Base-by-base conservation (phyloP, 164 flowering plant genomes). In the Dillenia suffruticosa region DNA sequence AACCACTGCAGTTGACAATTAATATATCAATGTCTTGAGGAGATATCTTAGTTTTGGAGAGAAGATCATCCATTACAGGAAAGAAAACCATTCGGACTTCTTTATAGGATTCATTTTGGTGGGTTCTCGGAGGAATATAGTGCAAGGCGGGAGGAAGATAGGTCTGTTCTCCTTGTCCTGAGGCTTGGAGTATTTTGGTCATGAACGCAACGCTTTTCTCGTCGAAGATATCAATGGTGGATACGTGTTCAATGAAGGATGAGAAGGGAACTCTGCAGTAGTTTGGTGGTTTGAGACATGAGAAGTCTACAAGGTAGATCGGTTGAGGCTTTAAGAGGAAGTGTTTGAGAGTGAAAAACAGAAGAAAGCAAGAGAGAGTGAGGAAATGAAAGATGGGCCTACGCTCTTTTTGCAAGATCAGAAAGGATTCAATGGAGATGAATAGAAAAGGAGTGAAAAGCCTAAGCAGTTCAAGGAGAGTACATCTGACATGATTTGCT, bases 121-220 rank as follows among this genome's bases (percentile, higher is more conserved):
- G 15, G 67, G 89, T 65, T 61, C 53, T 77, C 12, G 92, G 92
- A 12, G 96, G 90, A 57, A 87, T 76, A 67, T 62, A 77, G 63
- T 74, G 84, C n/a, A 87, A 52, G 15, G 82, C 55, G 12, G 89
- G 91, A 26, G 93, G 96, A 26, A 85, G 82, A 52, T 76, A 82
- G 3, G 89, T 85, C 17, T 74, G 64, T 50, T 84, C 75, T 13
- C 96, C 70, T 46, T 61, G 83, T 12, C 93, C 96, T 0, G 91
- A 85, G 49, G 74, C 64, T 46, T 17, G 43, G 12, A 85, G 71
- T 55, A 82, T 59, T 64, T 80, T 81, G 57, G 78, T 53, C 93
- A 90, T 90, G 76, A 87, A 85, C 15, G 62, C 64, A 2, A 81
- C 48, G 57, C 81, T 85, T 26, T 82, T 81, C 48, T 53, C 1